These are phyloP conservation scores for Nemania sp. DNA, from an alignment of 2,329 filamentous ascomycete species.

Conservation along the genomic window DNA sequence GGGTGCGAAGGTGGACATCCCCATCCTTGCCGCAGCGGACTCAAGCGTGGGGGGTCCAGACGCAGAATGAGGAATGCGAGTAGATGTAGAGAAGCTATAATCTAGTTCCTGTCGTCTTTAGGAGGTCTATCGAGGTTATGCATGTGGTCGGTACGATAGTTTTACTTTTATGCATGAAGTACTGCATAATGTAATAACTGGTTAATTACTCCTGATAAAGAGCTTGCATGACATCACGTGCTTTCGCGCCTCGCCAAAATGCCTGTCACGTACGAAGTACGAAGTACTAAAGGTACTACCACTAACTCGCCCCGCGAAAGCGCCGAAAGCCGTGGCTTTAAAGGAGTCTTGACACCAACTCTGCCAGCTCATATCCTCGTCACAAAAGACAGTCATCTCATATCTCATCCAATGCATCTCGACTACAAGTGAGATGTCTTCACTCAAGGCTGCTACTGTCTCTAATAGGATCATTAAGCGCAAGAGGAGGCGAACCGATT, in stretches of 20 bases:
- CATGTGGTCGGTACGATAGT: too few species aligned
- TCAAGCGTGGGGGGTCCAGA: too few species aligned
- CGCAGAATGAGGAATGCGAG: too few species aligned
- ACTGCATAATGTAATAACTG: not conserved
- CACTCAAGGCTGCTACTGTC: slow-evolving; percentile 52
- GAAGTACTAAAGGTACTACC: too few species aligned
- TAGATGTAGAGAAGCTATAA: too few species aligned
- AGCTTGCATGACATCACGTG: slow-evolving; percentile 21
- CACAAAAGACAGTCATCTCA: not conserved
- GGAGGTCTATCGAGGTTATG: too few species aligned
- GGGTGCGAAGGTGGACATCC: too few species aligned
- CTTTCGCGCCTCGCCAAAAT: slow-evolving; percentile 14
- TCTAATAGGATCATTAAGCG: slow-evolving; percentile 45
- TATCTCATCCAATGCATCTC: slow-evolving; percentile 34
- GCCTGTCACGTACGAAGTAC: not conserved
- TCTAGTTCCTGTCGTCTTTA: too few species aligned
- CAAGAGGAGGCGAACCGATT: slow-evolving; percentile 45
- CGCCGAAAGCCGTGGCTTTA: slow-evolving; percentile 9
- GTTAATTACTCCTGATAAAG: not conserved
- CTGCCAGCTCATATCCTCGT: not conserved
- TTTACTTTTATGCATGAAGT: too few species aligned
- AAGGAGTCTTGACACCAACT: not conserved
- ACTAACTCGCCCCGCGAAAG: too few species aligned
- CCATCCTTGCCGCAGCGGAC: too few species aligned
- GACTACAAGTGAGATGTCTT: slow-evolving; percentile 46